Conservation (phyloP, 1,284 basidiomycete species). For the Mycena citricolor region DNA sequence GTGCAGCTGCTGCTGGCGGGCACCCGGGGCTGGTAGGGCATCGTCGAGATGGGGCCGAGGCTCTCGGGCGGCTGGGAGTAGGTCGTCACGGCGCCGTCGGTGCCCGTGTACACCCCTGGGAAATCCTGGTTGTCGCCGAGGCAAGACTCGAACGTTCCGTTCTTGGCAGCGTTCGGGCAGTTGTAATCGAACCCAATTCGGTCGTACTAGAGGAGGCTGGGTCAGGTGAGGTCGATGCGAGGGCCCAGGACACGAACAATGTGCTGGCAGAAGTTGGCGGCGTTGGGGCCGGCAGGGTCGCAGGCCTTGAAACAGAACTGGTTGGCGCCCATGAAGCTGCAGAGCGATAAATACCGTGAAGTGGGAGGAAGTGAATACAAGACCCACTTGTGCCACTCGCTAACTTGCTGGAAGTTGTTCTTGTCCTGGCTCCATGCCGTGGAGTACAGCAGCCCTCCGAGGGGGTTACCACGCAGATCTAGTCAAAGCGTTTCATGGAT, state of each 20-base stretch:
- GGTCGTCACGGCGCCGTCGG: constrained; percentile 7
- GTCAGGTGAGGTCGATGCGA: no score
- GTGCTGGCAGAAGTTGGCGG: constrained; percentile 20
- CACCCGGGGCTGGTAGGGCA: constrained; percentile 18
- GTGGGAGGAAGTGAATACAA: neutral
- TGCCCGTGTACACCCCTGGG: constrained; percentile 16
- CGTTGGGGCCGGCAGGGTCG: constrained; percentile 16
- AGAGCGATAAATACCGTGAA: neutral
- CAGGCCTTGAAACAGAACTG: constrained; percentile 21
- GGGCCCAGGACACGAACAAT: no score
- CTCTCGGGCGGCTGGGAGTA: constrained; percentile 20
- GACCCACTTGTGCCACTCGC: constrained; percentile 18
- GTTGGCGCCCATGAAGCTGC: constrained; percentile 20
- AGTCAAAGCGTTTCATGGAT: neutral
- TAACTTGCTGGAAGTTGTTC: constrained; percentile 18
- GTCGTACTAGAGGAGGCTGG: no score
- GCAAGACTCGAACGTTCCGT: constrained; percentile 13
- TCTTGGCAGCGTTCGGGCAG: constrained; percentile 6
- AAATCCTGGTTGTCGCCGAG: constrained; percentile 18
- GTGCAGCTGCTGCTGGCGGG: constrained; percentile 11
- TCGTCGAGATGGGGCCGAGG: neutral
- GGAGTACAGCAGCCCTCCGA: constrained; percentile 21
- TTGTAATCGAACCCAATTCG: constrained; percentile 22
- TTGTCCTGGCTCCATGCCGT: constrained; percentile 11
- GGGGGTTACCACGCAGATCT: constrained; percentile 22